Evolutionary conservation across 2,329 filamentous ascomycete species (phyloP), one percentile per base, ranked within the genome.

Genomic region (Stagonosporopsis vannaccii): DNA sequence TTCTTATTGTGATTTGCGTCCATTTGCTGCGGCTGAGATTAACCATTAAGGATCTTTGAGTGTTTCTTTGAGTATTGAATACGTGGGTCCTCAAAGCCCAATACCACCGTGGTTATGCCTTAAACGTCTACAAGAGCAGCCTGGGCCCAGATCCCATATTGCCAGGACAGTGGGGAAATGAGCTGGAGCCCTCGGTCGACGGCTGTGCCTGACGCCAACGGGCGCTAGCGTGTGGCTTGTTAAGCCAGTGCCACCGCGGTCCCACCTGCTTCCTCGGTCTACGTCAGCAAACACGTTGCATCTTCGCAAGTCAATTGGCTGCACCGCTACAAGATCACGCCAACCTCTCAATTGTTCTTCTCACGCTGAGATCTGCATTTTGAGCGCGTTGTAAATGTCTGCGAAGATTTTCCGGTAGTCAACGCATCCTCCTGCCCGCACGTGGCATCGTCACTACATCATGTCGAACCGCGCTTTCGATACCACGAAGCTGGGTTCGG

Each of bases 281-380:
- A 68, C 67, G 66, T 68, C 68, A 72, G 66, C 70, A 61, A 72
- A 70, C 70, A 74, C 72, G 71, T 73, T 69, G 67, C 72, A 67
- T 69, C 70, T 74, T 72, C 62, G 58, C 45, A 47, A 59, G 57
- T 58, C 59, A 64, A 65, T 68, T 69, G 63, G 68, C 61, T 62
- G 58, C 51, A 58, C 54, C 48, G 57, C 61, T 54, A 58, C 51
- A 61, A 46, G 35, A 52, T 46, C 57, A 40, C 57, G 35, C 51
- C 41, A 39, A 43, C 15, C 41, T 53, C 40, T 47, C 36, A 15
- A 32, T 48, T 33, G 30, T 42, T 49, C 32, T 45, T n/a, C 37
- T 47, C 41, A 40, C 30, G 23, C 48, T 23, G 48, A 41, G 35
- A 41, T 48, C 51, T 35, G 42, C 50, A 51, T 45, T 32, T 30